Base-by-base conservation (phyloP, 1,139 yeast species). In the Suhomyces bolitotheri region DNA sequence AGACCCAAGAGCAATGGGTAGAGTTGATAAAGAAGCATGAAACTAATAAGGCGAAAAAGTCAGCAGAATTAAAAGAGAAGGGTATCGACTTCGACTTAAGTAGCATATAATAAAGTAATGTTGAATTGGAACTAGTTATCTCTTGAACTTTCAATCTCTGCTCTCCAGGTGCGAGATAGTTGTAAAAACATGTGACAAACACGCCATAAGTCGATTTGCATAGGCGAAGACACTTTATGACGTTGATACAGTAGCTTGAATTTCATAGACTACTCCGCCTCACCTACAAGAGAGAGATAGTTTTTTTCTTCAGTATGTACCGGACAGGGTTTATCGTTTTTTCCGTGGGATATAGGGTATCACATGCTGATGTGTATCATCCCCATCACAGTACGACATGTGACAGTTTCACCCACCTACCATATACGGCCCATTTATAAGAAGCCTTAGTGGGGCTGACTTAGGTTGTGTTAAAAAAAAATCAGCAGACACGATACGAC, bases 1-100 rank as follows among this genome's bases (percentile, higher is more conserved):
- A 78, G 54, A 55, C 76, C 12, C 56, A 62, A 44, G 78, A 77
- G 36, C 77, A 82, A 53, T 78, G 90, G 80, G 75, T 73, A 43
- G 71, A 70, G 46, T 53, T 68, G 31, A 49, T 51, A 28, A 52
- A 58, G 23, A 46, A 73, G 54, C 75, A 75, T 46, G 79, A 76
- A 38, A 62, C 55, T 26, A 62, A 53, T 47, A 70, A 55, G 62
- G 71, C 46, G 49, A 69, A 49, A 51, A 73, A 62, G 58, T 73
- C 73, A 45, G 63, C 70, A 29, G 63, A 66, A 42, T 67, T 83
- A 49, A 64, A 66, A 43, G 65, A 63, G 25, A 64, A 73, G 49
- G 89, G 88, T 13, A 78, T 82, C 34, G 70, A 71, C 44, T 68
- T 62, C 40, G 71, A 68, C 50, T 57, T 69, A 26, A 34, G 13